phyloP scores from a whole-genome alignment of 805 yeast species.

The Wickerhamiella domercqiae region DNA sequence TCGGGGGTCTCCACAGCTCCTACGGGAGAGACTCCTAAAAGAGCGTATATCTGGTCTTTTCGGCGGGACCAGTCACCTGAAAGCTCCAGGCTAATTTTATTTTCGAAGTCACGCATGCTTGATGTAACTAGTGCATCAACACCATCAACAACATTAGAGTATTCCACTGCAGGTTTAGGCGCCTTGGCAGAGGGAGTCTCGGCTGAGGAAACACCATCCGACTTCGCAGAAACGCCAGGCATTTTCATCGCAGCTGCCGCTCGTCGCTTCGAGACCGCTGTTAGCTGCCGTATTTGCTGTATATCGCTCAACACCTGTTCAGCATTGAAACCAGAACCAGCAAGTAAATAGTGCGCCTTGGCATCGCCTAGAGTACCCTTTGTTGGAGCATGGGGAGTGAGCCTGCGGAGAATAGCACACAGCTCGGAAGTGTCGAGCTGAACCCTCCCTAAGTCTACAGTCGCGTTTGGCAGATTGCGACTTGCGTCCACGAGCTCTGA shows the following conservation, averaged over 20 bases:
- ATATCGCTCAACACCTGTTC: conserved; percentile 57
- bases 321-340: conserved; percentile 76
- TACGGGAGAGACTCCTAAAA: conserved; percentile 36
- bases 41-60: conserved; percentile 56
- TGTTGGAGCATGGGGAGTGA: conserved; percentile 31
- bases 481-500: conserved; percentile 69
- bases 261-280: background rate
- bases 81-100: conserved; percentile 54
- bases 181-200: conserved; percentile 44
- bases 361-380: conserved; percentile 34
- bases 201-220: conserved; percentile 30
- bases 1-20: background rate
- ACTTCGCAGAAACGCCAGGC: conserved; percentile 45
- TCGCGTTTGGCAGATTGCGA: conserved; percentile 48
- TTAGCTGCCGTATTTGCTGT: conserved; percentile 16
- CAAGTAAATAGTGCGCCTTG: conserved; percentile 62
- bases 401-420: conserved; percentile 38
- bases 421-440: conserved; percentile 71
- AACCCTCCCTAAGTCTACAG: conserved; percentile 61
- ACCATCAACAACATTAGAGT: conserved; percentile 21
- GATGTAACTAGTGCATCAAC: conserved; percentile 63
- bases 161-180: no score
- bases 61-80: conserved; percentile 73
- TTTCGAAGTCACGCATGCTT: conserved; percentile 74
- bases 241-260: conserved; percentile 4